Percentiles rank a stretch among this genome's conserved stretches.
These are phyloP conservation scores for Thymus mandschuricus DNA, from an alignment of 257 asterid genomes.

Conservation along the genomic window DNA sequence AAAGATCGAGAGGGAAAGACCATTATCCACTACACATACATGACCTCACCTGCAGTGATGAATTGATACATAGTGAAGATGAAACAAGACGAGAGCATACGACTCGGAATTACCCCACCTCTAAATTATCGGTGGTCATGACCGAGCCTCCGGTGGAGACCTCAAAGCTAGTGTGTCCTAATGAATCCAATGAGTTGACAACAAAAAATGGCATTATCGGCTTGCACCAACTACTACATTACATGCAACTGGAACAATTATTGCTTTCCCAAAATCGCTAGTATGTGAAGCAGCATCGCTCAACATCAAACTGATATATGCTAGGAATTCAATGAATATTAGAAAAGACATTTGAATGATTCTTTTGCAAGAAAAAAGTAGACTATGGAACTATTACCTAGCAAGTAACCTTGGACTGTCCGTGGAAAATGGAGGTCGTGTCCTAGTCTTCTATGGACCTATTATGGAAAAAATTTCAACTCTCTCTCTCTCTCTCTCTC, in stretches of 20 bases:
- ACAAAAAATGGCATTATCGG: slow-evolving; percentile 5
- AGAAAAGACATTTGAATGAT: slow-evolving; percentile 24
- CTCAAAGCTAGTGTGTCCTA: slow-evolving; percentile 23
- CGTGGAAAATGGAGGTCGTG: slow-evolving; percentile 32
- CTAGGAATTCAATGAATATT: slow-evolving; percentile 8
- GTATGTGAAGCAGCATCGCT: neutral
- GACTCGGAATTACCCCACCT: slow-evolving; percentile 16
- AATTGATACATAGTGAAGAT: neutral
- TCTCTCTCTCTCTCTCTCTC: slow-evolving; percentile 6
- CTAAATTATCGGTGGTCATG: neutral
- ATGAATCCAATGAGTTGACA: slow-evolving; percentile 20
- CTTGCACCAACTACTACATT: neutral
- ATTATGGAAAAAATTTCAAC: slow-evolving; percentile 3
- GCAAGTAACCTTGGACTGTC: slow-evolving; percentile 17
- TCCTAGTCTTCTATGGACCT: slow-evolving; percentile 21
- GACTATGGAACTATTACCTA: slow-evolving; percentile 25
- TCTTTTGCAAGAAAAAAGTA: neutral
- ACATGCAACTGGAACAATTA: slow-evolving; percentile 8
- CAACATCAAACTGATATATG: neutral
- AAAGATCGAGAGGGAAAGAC: neutral
- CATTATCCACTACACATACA: neutral
- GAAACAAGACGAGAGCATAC: neutral
- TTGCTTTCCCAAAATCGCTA: neutral
- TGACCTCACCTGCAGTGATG: neutral
- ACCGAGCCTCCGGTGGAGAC: neutral